Conservation (phyloP, 2,329 filamentous ascomycete genomes). For the Parafenestella ontariensis region DNA sequence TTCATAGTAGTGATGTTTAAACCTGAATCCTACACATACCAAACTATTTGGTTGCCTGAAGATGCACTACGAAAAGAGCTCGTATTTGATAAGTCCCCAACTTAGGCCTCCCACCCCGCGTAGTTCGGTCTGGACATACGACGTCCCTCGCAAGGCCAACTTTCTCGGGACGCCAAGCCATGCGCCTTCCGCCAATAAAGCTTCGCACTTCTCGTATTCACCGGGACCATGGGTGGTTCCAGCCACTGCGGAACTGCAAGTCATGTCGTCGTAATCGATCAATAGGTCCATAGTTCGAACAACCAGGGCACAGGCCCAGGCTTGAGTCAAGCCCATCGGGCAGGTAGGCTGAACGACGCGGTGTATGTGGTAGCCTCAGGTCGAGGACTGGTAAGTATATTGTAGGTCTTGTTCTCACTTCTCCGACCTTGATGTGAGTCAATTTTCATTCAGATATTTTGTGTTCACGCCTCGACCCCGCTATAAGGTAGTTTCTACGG, state of each 20-base stretch:
- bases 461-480: no score
- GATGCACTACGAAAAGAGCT: no score
- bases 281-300: not conserved
- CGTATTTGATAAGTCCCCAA: no score
- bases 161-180: not conserved
- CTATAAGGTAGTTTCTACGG: no score
- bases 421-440: no score
- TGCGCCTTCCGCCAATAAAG: not conserved
- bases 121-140: no score
- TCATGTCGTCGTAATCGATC: no score
- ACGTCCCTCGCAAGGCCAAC: no score
- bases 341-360: not conserved
- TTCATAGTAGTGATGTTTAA: not conserved
- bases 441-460: no score
- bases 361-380: no score
- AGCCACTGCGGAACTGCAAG: no score
- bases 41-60: not conserved
- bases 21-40: not conserved
- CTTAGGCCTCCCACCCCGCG: no score
- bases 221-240: not conserved
- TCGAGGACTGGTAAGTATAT: not conserved
- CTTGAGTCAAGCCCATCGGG: not conserved
- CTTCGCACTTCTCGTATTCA: not conserved
- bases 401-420: not conserved
- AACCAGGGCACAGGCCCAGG: not conserved